Percentiles rank a stretch among this genome's conserved stretches.
phyloP scores from a whole-genome alignment of 2,329 filamentous ascomycete species.

The Aspergillus fischeri region DNA sequence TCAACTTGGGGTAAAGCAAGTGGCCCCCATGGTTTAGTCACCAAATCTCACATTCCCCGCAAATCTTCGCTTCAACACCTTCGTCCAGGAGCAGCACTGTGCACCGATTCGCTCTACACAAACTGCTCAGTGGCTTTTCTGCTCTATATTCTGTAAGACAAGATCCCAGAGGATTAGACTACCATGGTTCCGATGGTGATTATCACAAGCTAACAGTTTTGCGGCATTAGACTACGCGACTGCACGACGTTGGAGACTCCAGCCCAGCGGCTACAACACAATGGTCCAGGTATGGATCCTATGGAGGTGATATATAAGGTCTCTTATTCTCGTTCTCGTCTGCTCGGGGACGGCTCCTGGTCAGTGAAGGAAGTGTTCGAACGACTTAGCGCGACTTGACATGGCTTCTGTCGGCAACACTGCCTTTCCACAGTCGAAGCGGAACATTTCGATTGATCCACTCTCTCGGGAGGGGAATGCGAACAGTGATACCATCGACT shows the following conservation, averaged over 20 bases:
- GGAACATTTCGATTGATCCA: conserved; percentile 17
- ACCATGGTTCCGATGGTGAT: not conserved
- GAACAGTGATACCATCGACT: not conserved
- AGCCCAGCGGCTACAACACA: not conserved
- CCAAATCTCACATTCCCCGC: not conserved
- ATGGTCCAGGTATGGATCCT: not conserved
- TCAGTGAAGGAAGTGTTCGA: not conserved
- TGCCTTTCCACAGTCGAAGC: conserved; percentile 17
- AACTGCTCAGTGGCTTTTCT: not conserved
- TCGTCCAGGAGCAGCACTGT: not conserved
- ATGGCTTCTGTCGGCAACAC: conserved; percentile 19
- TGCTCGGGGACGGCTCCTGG: not conserved
- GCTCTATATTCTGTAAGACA: not conserved
- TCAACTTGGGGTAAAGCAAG: not conserved
- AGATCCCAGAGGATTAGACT: not conserved
- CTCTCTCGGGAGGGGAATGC: conserved; percentile 5
- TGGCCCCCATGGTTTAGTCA: not conserved
- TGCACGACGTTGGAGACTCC: not conserved
- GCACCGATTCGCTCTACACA: not conserved
- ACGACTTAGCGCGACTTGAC: conserved; percentile 1
- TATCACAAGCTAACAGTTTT: not conserved
- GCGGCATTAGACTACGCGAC: not conserved
- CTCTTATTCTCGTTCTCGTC: not conserved
- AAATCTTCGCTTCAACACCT: not conserved
- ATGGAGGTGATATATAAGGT: not conserved